Evolutionary conservation across 371 early-diverging fungal genomes (phyloP), one percentile per base, ranked within the genome.

Genomic region (Phascolomyces articulosus): DNA sequence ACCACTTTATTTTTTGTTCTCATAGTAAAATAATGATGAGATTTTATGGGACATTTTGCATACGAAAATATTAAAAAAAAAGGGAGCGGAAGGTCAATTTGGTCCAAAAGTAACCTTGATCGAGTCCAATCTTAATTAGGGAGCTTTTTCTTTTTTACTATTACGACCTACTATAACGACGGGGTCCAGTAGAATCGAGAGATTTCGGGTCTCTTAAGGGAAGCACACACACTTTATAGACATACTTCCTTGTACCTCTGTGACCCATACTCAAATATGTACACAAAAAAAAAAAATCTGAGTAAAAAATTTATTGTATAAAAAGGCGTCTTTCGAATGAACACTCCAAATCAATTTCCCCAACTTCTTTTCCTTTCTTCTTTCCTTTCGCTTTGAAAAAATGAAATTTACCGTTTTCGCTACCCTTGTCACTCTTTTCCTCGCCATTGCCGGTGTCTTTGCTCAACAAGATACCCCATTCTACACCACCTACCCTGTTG

Each of bases 401-500:
- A 58, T 58, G 58, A 58, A 40, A 31, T 58, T 40, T 21, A 40
- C 58, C 2, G 26, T 3, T 24, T 51, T 51, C 6, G 51, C 60
- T 11, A 60, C 41, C 10, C 49, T 60, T 60, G 49, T 40, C 60
- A 31, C 49, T 24, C 24, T 60, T 48, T 31, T 60, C 60, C 28
- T 60, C 6, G 60, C 60, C 49, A 48, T 48, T 31, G 29, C 49
- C 3, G 62, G 54, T 24, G 44, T 44, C 57, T 29, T 47, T 41
- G 56, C 57, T 9, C 44, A 40, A n/a, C 55, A 66, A 26, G 29
- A 57, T 21, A 21, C 28, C 18, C 62, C 67, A 2, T 67, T 67
- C 54, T 67, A 67, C 41, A 51, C 62, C 23, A 67, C 67, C 31
- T 47, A 56, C 6, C 67, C 67, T 27, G 11, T 58, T 21, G 34